Percentiles rank a stretch among this genome's conserved stretches.
Conservation (phyloP, 2,329 filamentous ascomycete species). For the Penicillium sp. region DNA sequence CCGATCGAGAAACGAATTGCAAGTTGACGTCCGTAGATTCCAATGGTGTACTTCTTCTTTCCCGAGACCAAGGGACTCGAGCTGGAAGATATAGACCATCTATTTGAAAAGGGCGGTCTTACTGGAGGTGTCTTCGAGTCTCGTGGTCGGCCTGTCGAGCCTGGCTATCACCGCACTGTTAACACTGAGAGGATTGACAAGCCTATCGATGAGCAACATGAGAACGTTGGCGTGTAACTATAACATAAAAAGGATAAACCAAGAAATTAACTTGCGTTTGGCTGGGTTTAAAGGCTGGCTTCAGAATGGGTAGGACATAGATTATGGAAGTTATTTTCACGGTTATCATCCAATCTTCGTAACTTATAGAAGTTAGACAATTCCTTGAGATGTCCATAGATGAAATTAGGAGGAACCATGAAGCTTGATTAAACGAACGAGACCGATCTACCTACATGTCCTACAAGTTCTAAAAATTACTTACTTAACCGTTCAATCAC, state of each 20-base stretch:
- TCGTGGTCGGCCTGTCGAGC: conserved; percentile 15
- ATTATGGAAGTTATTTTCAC: background rate
- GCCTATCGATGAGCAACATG: background rate
- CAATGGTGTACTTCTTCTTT: conserved; percentile 63
- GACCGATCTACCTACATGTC: background rate
- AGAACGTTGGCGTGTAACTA: conserved; percentile 1
- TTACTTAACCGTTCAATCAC: conserved; percentile 62
- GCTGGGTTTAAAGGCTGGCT: background rate
- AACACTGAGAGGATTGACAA: conserved; percentile 17
- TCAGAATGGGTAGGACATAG: background rate
- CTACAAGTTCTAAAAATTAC: background rate
- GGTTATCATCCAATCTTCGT: no score
- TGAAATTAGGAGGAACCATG: no score
- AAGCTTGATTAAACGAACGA: no score
- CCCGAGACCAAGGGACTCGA: conserved; percentile 65
- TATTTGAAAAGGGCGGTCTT: conserved; percentile 40
- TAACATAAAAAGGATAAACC: background rate
- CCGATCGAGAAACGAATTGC: background rate
- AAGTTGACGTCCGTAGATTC: conserved; percentile 28
- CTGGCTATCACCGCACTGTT: conserved; percentile 17
- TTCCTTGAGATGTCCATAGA: background rate
- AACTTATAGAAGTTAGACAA: background rate
- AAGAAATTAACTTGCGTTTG: background rate
- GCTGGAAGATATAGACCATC: conserved; percentile 61
- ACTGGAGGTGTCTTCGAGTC: conserved; percentile 38